phyloP scores from a whole-genome alignment of 192 early-diverging fungal genomes.

The Cetraspora pellucida region DNA sequence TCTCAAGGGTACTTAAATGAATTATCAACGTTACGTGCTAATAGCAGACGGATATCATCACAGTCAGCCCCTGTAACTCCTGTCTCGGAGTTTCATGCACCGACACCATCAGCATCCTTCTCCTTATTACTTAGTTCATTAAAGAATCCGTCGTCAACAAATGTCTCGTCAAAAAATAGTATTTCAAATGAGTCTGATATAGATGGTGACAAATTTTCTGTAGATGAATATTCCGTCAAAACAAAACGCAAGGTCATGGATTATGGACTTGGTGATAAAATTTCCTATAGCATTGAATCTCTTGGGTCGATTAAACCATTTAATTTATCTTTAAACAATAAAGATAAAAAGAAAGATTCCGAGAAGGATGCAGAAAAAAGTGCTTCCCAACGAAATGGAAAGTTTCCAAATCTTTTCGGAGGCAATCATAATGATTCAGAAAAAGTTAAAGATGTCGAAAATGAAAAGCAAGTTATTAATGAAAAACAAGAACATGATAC shows the following conservation, averaged over 20 bases:
- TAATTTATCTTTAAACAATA: conserved; percentile 1
- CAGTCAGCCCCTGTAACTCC: conserved; percentile 12
- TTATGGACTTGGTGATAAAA: background rate
- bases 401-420: conserved; percentile 3
- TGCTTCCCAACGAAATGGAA: background rate
- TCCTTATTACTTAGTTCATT: conserved; percentile 4
- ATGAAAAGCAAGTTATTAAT: background rate
- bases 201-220: background rate
- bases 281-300: background rate
- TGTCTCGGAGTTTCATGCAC: background rate
- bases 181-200: background rate
- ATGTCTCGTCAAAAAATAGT: background rate
- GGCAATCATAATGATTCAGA: background rate
- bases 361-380: conserved; percentile 2
- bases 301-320: background rate
- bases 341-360: conserved; percentile 7
- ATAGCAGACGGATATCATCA: background rate
- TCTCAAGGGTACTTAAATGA: conserved; percentile 50
- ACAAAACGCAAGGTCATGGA: background rate
- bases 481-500: background rate
- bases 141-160: background rate
- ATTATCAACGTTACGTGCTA: conserved; percentile 35
- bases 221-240: background rate
- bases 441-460: background rate
- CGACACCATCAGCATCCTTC: background rate